Base-by-base conservation (phyloP, 306 rosid species). In the Prunus mongolica region DNA sequence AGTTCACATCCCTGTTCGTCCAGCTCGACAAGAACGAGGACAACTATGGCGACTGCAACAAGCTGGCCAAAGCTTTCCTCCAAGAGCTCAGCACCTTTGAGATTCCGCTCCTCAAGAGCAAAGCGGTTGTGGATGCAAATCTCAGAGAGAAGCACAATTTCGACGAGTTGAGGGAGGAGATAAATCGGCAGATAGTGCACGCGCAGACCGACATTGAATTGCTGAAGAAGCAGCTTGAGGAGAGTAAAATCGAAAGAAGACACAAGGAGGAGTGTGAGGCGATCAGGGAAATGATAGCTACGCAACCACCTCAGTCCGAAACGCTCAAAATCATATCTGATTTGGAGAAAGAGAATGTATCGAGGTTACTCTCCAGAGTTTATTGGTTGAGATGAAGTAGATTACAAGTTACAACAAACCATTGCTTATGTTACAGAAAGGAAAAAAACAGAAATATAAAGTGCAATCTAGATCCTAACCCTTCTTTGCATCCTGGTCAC, bases 191-290 rank as follows among this genome's bases (percentile, higher is more conserved):
- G 84, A 94, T 94, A 54, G 69, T 69, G 81, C 90, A 84, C 69
- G 89, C 96, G 0, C 95, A 89, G 77, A 79, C 65, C 6, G 98
- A 94, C 24, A 94, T 94, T 69, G 96, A 87, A 41, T 79, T 80
- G 65, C 84, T 92, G 1, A 92, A 94, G 86, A 89, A 81, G 68
- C 93, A 84, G 12, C 91, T 94, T 8, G 88, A 90, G 58, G 96
- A 89, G 83, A 90, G 97, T 25, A 91, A 89, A 86, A 90, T 91
- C 18, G 98, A 94, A 90, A 86, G 98, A 80, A 74, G 84, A 38
- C 96, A 91, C 77, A 94, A 91, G 82, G 96, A 94, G 84, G 96
- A 92, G 85, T 92, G 97, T 12, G 98, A 92, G 86, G 88, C 97
- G 18, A 90, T 92, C 57, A 79, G 97, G 86, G 90, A 87, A 55